Conservation (phyloP, 495 filamentous ascomycete genomes). For the Hypoxylon subgilvum region DNA sequence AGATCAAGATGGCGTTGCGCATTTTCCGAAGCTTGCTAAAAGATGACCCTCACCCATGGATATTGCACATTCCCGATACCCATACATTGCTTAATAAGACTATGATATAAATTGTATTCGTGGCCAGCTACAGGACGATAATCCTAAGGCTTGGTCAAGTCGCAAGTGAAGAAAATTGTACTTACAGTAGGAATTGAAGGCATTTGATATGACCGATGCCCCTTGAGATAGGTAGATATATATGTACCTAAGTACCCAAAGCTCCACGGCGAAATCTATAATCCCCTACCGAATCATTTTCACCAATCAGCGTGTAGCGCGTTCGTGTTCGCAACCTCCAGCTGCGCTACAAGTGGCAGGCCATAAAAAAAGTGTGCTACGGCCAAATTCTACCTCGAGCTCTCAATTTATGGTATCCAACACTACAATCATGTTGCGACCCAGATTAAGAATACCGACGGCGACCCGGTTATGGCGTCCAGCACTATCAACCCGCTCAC, state of each 20-base stretch:
- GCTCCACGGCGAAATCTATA: slow-evolving; percentile 36
- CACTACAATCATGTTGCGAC: slow-evolving; percentile 48
- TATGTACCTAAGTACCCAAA: slow-evolving; percentile 1
- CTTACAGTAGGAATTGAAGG: too few species aligned
- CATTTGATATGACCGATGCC: too few species aligned
- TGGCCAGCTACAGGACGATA: too few species aligned
- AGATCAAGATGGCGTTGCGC: slow-evolving; percentile 8
- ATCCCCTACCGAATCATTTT: slow-evolving; percentile 20
- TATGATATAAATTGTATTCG: too few species aligned
- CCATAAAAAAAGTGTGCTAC: slow-evolving; percentile 36
- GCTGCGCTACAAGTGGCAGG: too few species aligned
- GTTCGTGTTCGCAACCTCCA: slow-evolving; percentile 6
- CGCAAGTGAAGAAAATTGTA: too few species aligned
- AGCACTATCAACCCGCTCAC: slow-evolving; percentile 25
- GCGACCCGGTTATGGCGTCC: slow-evolving; percentile 35
- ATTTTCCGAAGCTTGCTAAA: slow-evolving; percentile 14
- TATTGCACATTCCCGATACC: too few species aligned
- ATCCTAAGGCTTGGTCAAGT: too few species aligned
- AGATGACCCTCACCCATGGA: not conserved
- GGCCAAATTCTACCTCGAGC: slow-evolving; percentile 12
- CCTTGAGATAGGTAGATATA: too few species aligned
- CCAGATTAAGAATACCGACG: slow-evolving; percentile 54
- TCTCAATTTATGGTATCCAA: slow-evolving; percentile 17
- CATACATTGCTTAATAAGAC: too few species aligned
- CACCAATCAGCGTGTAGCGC: slow-evolving; percentile 31